Evolutionary conservation across 2,329 filamentous ascomycete species (phyloP).

Genomic region (Diaporthe batatas): DNA sequence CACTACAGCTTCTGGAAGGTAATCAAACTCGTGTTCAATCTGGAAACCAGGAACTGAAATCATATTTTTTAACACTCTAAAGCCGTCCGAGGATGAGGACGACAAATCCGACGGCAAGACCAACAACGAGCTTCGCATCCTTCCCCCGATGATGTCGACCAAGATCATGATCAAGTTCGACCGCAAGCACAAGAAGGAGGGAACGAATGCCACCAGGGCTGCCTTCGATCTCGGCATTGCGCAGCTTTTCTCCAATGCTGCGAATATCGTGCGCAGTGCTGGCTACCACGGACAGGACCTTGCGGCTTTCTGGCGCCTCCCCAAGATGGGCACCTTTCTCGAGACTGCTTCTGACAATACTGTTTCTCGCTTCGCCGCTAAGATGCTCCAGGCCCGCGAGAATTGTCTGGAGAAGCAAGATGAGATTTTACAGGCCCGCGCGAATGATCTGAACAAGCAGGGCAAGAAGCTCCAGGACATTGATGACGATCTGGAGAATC

Average conservation of each 20-base stretch:
- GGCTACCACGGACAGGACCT: neutral
- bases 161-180: neutral
- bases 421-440: too few species aligned
- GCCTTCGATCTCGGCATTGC: neutral
- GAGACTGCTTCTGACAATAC: neutral
- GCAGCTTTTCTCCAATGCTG: neutral
- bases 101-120: too few species aligned
- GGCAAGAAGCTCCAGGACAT: too few species aligned
- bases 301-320: neutral
- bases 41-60: too few species aligned
- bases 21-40: neutral
- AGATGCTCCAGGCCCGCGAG: slow-evolving; percentile 3
- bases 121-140: neutral
- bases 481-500: too few species aligned
- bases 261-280: neutral
- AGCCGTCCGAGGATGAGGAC: neutral
- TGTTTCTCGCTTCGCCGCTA: neutral
- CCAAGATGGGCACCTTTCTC: slow-evolving; percentile 8
- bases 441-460: too few species aligned
- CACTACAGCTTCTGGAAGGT: neutral
- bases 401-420: neutral
- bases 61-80: neutral
- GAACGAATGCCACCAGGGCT: neutral
- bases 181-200: neutral
- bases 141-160: neutral